Conservation (phyloP, 2,329 filamentous ascomycete genomes). For the Neonectria sp. region DNA sequence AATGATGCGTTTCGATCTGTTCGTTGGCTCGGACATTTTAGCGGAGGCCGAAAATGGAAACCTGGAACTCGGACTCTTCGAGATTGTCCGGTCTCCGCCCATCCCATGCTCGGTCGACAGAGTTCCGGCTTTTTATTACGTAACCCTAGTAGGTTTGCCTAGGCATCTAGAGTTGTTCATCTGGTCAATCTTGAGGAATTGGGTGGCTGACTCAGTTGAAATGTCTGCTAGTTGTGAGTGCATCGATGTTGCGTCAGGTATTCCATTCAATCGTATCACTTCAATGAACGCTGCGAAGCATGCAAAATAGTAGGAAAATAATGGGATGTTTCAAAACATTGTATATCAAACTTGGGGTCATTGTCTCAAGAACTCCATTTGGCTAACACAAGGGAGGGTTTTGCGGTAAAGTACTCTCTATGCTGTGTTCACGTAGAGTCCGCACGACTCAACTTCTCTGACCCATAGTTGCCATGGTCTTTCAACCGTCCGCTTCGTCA, state of each 20-base stretch:
- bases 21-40: neutral
- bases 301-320: neutral
- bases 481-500: neutral
- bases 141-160: neutral
- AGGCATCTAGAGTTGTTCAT: neutral
- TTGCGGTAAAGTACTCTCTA: neutral
- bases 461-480: constrained; percentile 8
- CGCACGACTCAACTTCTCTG: constrained; percentile 2
- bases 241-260: too few species aligned
- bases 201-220: too few species aligned
- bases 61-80: neutral
- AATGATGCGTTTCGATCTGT: too few species aligned
- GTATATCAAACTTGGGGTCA: neutral
- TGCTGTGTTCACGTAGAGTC: constrained; percentile 1
- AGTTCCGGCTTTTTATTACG: neutral
- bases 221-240: too few species aligned
- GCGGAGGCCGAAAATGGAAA: neutral
- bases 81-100: neutral
- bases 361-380: neutral
- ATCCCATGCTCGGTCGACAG: neutral
- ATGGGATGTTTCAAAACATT: neutral
- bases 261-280: too few species aligned
- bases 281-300: too few species aligned
- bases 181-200: neutral
- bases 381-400: neutral